These are phyloP conservation scores for Eremothecium gossypii DNA, from an alignment of 1,139 yeast genomes.

Conservation along the genomic window DNA sequence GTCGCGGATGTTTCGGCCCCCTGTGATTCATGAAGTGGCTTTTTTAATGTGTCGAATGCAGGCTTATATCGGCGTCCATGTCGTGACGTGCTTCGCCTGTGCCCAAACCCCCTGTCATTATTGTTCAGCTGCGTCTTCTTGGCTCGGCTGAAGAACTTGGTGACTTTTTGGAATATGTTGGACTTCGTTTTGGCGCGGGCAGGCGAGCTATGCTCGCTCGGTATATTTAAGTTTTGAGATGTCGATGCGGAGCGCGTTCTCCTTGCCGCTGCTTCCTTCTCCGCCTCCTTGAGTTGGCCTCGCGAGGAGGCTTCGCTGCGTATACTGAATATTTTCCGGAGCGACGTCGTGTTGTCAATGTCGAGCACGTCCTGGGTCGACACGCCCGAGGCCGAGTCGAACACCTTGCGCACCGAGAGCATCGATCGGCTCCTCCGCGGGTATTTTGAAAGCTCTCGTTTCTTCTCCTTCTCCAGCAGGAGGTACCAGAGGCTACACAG, in stretches of 20 bases:
- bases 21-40: background rate
- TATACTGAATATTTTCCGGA: slow-evolving; percentile 13
- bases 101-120: no score
- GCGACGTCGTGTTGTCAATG: slow-evolving; percentile 12
- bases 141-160: slow-evolving; percentile 7
- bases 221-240: background rate
- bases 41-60: slow-evolving; percentile 1
- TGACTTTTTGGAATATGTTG: slow-evolving; percentile 9
- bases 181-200: slow-evolving; percentile 1
- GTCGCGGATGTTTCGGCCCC: no score
- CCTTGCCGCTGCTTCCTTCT: background rate
- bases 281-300: background rate
- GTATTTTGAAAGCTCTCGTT: slow-evolving; percentile 35
- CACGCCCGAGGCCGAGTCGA: slow-evolving; percentile 14
- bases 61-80: background rate
- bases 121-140: slow-evolving; percentile 7
- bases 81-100: no score
- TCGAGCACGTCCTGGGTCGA: slow-evolving; percentile 3
- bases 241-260: background rate
- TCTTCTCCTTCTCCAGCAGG: slow-evolving; percentile 54
- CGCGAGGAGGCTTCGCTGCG: slow-evolving; percentile 11
- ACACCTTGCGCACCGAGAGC: slow-evolving; percentile 27
- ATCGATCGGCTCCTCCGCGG: slow-evolving; percentile 47
- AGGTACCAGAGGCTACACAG: slow-evolving; percentile 82
- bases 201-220: background rate